A percentile compares a stretch with the other conserved stretches of the same genome.
Evolutionary conservation across 2,329 filamentous ascomycete species (phyloP).

Genomic region (Fusarium tupiense): DNA sequence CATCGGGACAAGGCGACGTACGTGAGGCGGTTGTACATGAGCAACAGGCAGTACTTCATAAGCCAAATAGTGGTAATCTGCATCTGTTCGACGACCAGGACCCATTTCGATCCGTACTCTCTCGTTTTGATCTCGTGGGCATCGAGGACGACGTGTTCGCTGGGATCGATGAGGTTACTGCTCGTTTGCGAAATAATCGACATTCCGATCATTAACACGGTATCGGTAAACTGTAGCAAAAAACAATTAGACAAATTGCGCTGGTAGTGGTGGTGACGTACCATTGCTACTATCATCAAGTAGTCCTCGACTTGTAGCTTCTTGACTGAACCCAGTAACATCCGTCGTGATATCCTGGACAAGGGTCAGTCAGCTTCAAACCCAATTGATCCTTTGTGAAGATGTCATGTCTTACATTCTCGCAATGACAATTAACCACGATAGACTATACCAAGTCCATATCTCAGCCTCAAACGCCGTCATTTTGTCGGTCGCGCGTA

Average conservation of each 20-base stretch:
- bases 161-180: constrained; percentile 67
- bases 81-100: constrained; percentile 68
- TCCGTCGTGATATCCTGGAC: constrained; percentile 50
- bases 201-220: constrained; percentile 62
- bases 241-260: not conserved
- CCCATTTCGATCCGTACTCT: constrained; percentile 67
- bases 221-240: constrained; percentile 56
- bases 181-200: constrained; percentile 65
- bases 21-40: constrained; percentile 67
- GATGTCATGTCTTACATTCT: constrained; percentile 51
- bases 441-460: constrained; percentile 58
- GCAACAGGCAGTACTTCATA: constrained; percentile 65
- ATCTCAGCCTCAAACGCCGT: constrained; percentile 49
- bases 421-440: constrained; percentile 50
- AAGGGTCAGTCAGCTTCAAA: not conserved
- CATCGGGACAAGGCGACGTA: constrained; percentile 41
- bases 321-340: constrained; percentile 55
- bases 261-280: constrained; percentile 46
- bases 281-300: constrained; percentile 63
- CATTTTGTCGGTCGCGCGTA: constrained; percentile 36
- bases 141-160: constrained; percentile 57
- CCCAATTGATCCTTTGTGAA: not conserved
- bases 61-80: constrained; percentile 68
- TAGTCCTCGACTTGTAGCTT: constrained; percentile 65
- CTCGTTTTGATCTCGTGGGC: constrained; percentile 54